phyloP scores from a whole-genome alignment of 257 asterid genomes.

The Sherardia arvensis region DNA sequence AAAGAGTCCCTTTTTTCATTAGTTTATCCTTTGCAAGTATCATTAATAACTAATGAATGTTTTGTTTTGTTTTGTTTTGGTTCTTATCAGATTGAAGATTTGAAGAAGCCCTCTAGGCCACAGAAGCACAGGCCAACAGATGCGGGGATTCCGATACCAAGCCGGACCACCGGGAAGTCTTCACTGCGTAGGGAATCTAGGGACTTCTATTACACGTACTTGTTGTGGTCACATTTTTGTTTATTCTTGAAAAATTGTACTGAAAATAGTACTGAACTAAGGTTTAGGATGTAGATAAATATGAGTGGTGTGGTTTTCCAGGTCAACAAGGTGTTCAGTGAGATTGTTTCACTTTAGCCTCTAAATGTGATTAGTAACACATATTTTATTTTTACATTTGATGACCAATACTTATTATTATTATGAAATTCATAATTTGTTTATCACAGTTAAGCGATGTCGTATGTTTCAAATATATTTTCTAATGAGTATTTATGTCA shows the following conservation, averaged over 20 bases:
- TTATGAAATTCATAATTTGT: too few species aligned
- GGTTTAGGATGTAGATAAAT: background rate
- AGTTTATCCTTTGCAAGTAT: background rate
- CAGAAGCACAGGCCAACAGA: constrained; percentile 19
- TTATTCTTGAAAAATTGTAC: too few species aligned
- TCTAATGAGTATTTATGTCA: too few species aligned
- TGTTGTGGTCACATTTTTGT: background rate
- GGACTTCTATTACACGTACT: constrained; percentile 60
- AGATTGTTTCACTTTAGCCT: too few species aligned
- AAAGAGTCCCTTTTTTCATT: background rate
- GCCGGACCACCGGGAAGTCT: constrained; percentile 15
- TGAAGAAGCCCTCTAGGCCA: constrained; percentile 47
- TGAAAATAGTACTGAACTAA: too few species aligned
- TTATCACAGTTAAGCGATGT: too few species aligned
- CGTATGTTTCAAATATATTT: too few species aligned
- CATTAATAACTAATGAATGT: background rate
- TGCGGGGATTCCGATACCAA: constrained; percentile 55
- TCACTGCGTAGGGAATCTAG: too few species aligned
- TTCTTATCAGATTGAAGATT: constrained; percentile 36
- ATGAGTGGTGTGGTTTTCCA: constrained; percentile 17
- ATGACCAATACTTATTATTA: too few species aligned
- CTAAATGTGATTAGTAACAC: too few species aligned
- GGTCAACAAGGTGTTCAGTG: constrained; percentile 96
- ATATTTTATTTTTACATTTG: too few species aligned
- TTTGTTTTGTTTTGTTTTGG: background rate